Evolutionary conservation across 805 yeast species (phyloP).

Genomic region (Wickerhamia fluorescens): DNA sequence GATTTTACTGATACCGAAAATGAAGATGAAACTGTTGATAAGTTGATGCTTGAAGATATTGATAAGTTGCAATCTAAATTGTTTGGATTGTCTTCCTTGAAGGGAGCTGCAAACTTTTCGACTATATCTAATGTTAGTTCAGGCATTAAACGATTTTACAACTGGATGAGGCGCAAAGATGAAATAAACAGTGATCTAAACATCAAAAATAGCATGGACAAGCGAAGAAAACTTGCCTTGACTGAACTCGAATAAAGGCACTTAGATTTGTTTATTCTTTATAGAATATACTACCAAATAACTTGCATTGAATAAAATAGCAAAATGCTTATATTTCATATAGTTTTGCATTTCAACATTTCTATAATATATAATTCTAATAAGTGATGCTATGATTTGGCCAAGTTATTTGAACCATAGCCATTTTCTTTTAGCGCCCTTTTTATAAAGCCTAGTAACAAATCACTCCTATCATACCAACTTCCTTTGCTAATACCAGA

Average conservation of each 20-base stretch:
- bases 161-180: constrained; percentile 14
- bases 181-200: constrained; percentile 1
- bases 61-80: constrained; percentile 27
- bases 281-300: too few relatives aligned
- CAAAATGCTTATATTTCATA: too few relatives aligned
- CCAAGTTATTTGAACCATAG: too few relatives aligned
- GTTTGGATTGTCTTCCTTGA: constrained; percentile 33
- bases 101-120: constrained; percentile 33
- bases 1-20: constrained; percentile 15
- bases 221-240: constrained; percentile 34
- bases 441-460: constrained; percentile 19
- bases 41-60: constrained; percentile 19
- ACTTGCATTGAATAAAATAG: too few relatives aligned
- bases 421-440: constrained; percentile 2
- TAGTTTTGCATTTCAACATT: too few relatives aligned
- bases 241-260: constrained; percentile 29
- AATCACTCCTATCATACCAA: constrained; percentile 31
- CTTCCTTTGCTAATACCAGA: constrained; percentile 8
- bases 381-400: too few relatives aligned
- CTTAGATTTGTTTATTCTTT: too few relatives aligned
- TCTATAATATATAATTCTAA: too few relatives aligned
- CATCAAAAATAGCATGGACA: constrained; percentile 28
- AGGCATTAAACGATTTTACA: constrained; percentile 14
- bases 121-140: constrained; percentile 23
- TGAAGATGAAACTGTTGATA: constrained; percentile 15